Conservation (phyloP, 2,329 filamentous ascomycete genomes). For the Anthostomella pinea region DNA sequence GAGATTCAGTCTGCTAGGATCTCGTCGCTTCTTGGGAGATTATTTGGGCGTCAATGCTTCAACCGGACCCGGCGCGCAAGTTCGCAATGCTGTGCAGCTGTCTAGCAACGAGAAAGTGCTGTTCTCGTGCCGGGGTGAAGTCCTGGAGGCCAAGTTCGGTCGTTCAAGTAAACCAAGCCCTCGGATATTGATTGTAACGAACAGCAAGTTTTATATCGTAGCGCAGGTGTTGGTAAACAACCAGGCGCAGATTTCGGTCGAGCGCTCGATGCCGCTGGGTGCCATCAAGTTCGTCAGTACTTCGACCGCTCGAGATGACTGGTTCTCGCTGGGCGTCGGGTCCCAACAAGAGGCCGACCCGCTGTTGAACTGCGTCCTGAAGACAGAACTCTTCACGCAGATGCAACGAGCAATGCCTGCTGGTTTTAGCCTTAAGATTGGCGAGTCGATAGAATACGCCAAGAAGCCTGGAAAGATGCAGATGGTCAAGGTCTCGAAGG, state of each 20-base stretch:
- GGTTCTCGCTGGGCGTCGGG: constrained; percentile 91
- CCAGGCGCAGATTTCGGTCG: constrained; percentile 75
- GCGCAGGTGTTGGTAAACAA: constrained; percentile 80
- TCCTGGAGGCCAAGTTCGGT: constrained; percentile 91
- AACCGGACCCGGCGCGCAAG: constrained; percentile 75
- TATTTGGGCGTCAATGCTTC: constrained; percentile 85
- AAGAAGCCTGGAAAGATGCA: constrained; percentile 97
- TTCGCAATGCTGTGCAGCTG: constrained; percentile 73
- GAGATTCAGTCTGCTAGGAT: constrained; percentile 87
- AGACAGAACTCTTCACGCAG: constrained; percentile 96
- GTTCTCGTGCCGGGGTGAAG: constrained; percentile 89
- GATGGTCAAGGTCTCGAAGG: constrained; percentile 84
- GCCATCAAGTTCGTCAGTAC: constrained; percentile 84
- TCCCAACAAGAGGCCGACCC: constrained; percentile 90
- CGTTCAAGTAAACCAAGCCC: constrained; percentile 92
- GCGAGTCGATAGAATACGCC: constrained; percentile 86
- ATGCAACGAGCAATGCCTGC: constrained; percentile 77
- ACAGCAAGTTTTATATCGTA: constrained; percentile 83
- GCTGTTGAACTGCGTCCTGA: constrained; percentile 89
- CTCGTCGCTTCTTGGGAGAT: constrained; percentile 88
- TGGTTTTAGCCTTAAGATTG: constrained; percentile 77
- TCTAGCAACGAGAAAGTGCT: constrained; percentile 69
- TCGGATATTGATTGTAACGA: constrained; percentile 79
- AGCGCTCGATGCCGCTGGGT: constrained; percentile 78
- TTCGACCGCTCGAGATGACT: constrained; percentile 86